These are phyloP conservation scores for Kwoniella europaea DNA, from an alignment of 768 basidiomycete genomes.

Conservation along the genomic window DNA sequence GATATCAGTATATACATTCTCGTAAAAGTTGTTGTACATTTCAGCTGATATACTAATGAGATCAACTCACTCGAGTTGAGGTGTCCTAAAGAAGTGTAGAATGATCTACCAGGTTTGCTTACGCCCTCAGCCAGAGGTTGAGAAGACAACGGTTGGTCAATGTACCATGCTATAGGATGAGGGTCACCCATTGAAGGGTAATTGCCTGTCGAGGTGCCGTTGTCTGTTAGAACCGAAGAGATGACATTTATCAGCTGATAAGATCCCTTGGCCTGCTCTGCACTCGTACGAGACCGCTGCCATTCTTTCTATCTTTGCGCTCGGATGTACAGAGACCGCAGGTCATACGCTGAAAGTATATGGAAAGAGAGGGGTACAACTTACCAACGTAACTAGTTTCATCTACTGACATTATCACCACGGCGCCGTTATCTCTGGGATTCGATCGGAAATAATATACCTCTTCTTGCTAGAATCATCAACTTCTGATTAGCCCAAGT, in stretches of 20 bases:
- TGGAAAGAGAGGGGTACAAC: conserved; percentile 9
- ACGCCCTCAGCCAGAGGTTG: conserved; percentile 58
- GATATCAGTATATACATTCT: not conserved
- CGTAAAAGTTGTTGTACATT: not conserved
- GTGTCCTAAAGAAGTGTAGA: conserved; percentile 83
- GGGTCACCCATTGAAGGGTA: conserved; percentile 71
- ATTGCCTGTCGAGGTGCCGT: conserved; percentile 58
- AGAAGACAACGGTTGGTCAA: conserved; percentile 73
- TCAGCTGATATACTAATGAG: conserved; percentile 35
- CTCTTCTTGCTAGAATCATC: conserved; percentile 54
- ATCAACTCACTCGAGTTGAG: conserved; percentile 66
- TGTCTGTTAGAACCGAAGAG: conserved; percentile 29
- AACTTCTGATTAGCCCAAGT: not conserved
- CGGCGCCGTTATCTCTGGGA: conserved; percentile 69
- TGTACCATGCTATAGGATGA: conserved; percentile 86
- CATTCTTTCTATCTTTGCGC: not conserved
- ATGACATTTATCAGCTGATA: too few relatives aligned
- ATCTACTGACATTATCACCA: conserved; percentile 69
- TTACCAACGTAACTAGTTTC: conserved; percentile 69
- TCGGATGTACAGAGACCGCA: not conserved
- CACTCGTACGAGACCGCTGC: too few relatives aligned
- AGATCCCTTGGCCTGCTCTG: too few relatives aligned
- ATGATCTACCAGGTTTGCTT: conserved; percentile 70
- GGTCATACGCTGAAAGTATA: not conserved
- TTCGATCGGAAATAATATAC: conserved; percentile 74